phyloP scores from a whole-genome alignment of 2,329 filamentous ascomycete genomes.

The Phialophora tarda region DNA sequence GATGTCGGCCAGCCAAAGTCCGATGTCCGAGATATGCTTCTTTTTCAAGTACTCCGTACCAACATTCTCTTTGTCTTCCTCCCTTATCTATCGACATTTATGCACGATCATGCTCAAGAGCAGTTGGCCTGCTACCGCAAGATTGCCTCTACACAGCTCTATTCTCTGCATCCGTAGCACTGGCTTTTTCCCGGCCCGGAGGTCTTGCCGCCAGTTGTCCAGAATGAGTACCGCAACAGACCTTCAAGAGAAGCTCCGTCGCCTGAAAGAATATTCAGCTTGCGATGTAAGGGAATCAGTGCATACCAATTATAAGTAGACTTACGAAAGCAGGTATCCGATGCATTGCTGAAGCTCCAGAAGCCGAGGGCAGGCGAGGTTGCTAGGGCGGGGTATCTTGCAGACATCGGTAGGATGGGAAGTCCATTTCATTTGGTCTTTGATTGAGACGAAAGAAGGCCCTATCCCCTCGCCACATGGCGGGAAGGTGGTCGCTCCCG shows the following conservation, averaged over 20 bases:
- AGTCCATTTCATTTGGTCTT: conserved; percentile 1
- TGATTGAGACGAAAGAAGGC: conserved; percentile 21
- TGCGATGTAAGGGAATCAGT: conserved; percentile 48
- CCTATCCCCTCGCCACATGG: conserved; percentile 13
- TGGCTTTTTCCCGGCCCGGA: not conserved
- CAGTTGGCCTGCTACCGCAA: not conserved
- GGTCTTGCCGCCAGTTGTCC: not conserved
- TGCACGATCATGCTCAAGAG: not conserved
- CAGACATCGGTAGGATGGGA: conserved; percentile 61
- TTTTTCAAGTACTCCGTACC: not conserved
- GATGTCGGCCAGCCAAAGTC: not conserved
- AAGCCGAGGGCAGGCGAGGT: conserved; percentile 50
- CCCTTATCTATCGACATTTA: not conserved
- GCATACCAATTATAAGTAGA: not conserved
- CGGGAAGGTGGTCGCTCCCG: conserved; percentile 49
- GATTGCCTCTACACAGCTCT: not conserved
- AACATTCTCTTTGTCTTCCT: not conserved
- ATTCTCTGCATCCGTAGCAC: not conserved
- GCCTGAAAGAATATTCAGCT: conserved; percentile 46
- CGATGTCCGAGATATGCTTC: not conserved
- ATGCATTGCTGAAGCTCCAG: conserved; percentile 73
- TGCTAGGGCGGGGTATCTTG: conserved; percentile 68
- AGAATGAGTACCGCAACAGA: conserved; percentile 21
- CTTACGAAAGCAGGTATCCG: conserved; percentile 62
- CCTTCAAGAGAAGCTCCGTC: conserved; percentile 46